Base-by-base conservation (phyloP, 805 yeast species). In the Ascoidea asiatica region DNA sequence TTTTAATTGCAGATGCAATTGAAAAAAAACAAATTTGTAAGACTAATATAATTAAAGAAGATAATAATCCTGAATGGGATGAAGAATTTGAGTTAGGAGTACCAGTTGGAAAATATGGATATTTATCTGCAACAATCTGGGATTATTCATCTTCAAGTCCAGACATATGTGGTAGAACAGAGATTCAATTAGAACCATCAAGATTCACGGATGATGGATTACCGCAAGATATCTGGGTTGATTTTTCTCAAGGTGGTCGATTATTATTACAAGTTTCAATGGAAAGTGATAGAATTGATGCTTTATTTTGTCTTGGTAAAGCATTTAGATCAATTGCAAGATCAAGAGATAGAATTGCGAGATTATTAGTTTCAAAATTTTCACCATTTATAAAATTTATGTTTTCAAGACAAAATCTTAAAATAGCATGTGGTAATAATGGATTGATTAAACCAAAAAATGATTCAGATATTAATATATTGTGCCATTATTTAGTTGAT, bases 201-300 rank as follows among this genome's bases (percentile, higher is more conserved):
- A 69, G 72, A 40, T 81, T 75, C 55, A 70, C 71, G 43, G 81
- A 77, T 52, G 83, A 80, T 59, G 90, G 85, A 3, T 62, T 79
- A 6, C 81, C 90, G 0, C 72, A 71, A 51, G 80, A 79, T 36
- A 59, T 72, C 2, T 68, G 69, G 53, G 60, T 78, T 4, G 81
- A 80, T 48, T 59, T 80, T 33, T 22, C 36, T 20, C 38, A n/a
- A 19, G 43, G 17, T 33, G 46, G 57, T 19, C 67, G 75, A 38
- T 54, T 92, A 2, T 58, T 73, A 41, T 61, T 88, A 2, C 78
- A 79, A 53, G 66, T 89, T 2, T 78, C 86, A 1, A 75, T 85
- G 51, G 97, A 89, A 55, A 73, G 77, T 43, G 95, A 89, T 53
- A 71, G 79, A 41, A 75, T 74, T 37, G 95, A 89, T 60, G 87